Conservation (phyloP, 192 early-diverging fungal genomes). For the Gaertneriomyces semiglobifer region DNA sequence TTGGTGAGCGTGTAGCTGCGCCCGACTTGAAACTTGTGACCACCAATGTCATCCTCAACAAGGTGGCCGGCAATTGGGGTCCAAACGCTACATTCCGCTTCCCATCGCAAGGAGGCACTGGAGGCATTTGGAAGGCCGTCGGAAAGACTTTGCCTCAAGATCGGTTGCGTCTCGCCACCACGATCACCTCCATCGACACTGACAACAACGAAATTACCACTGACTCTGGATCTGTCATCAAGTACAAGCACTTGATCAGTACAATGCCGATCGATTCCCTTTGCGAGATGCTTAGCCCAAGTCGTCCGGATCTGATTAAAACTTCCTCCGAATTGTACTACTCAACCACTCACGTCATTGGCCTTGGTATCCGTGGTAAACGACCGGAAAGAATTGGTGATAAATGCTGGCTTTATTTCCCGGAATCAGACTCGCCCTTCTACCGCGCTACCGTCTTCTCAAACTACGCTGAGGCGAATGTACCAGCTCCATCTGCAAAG, state of each 20-base stretch:
- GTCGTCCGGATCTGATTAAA: constrained; percentile 17
- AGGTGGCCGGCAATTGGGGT: constrained; percentile 36
- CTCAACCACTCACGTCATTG: constrained; percentile 34
- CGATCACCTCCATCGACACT: constrained; percentile 25
- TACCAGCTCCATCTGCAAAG: constrained; percentile 16
- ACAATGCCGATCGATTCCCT: constrained; percentile 33
- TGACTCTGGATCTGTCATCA: constrained; percentile 22
- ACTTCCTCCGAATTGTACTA: constrained; percentile 20
- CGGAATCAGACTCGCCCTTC: constrained; percentile 29
- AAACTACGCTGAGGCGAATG: constrained; percentile 37
- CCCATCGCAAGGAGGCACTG: constrained; percentile 36
- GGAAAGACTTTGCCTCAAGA: constrained; percentile 28
- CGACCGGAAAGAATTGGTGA: constrained; percentile 32
- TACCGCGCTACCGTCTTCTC: constrained; percentile 41
- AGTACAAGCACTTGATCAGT: constrained; percentile 30
- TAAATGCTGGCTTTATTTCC: constrained; percentile 43
- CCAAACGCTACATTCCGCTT: constrained; percentile 37
- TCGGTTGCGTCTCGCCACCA: constrained; percentile 16
- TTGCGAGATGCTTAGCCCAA: constrained; percentile 14
- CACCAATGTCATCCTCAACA: constrained; percentile 25
- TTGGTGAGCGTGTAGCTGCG: constrained; percentile 38
- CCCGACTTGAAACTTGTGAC: constrained; percentile 31
- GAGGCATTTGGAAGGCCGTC: constrained; percentile 38
- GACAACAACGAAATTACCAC: constrained; percentile 16
- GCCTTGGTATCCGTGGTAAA: constrained; percentile 32